Percentiles rank a stretch among this genome's conserved stretches.
Evolutionary conservation across 257 asterid genomes (phyloP).

Genomic region (Solanum corneliomulleri): DNA sequence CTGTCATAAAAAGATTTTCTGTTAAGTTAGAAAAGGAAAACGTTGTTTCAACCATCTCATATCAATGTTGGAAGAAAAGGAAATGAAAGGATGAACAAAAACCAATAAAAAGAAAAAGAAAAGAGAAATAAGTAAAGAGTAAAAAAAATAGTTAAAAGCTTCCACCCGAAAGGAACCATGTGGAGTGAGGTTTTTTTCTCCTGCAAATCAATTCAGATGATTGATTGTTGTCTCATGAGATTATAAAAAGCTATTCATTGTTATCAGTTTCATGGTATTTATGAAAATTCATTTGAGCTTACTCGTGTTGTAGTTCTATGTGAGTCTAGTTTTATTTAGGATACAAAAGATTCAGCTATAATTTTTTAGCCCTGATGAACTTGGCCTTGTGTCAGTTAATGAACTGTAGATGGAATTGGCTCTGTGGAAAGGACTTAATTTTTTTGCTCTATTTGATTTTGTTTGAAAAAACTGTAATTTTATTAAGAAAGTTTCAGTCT

Average conservation of each 20-base stretch:
- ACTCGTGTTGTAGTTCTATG: background rate
- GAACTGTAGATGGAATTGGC: background rate
- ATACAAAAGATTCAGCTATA: background rate
- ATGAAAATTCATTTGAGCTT: background rate
- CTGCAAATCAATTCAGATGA: background rate
- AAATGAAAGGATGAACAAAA: too few relatives aligned
- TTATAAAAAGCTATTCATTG: background rate
- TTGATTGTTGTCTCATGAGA: background rate
- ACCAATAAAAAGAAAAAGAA: too few relatives aligned
- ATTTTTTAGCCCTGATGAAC: background rate
- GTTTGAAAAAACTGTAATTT: background rate
- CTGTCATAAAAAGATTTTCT: too few relatives aligned
- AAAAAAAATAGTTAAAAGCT: too few relatives aligned
- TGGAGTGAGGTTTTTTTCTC: background rate
- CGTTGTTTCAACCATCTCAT: too few relatives aligned
- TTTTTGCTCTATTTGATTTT: background rate
- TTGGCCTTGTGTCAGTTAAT: background rate
- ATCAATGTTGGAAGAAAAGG: too few relatives aligned
- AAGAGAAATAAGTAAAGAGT: too few relatives aligned
- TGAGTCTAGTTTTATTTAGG: background rate
- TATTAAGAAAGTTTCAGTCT: background rate
- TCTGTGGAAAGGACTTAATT: background rate
- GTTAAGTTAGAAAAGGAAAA: too few relatives aligned
- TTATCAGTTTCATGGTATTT: background rate
- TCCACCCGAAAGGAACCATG: background rate